Evolutionary conservation across 2,329 filamentous ascomycete genomes (phyloP).

Genomic region (Fusarium bulbicola): DNA sequence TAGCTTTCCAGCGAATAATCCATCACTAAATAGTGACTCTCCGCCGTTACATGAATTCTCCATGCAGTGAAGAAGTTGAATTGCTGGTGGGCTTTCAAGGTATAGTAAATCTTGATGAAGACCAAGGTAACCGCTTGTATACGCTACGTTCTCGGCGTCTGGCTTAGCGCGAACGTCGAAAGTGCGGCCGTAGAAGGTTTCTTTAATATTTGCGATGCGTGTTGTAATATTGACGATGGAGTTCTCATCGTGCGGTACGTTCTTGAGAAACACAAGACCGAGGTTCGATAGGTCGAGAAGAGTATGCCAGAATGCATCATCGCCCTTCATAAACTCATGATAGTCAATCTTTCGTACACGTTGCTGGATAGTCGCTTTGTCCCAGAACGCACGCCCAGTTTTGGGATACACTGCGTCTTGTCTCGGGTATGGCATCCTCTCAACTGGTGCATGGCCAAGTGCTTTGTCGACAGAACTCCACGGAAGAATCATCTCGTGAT

Average conservation of each 20-base stretch:
- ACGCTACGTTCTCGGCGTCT: slow-evolving; percentile 88
- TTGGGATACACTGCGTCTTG: slow-evolving; percentile 43
- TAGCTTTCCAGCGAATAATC: slow-evolving; percentile 65
- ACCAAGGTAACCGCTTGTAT: slow-evolving; percentile 82
- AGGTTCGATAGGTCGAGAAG: slow-evolving; percentile 70
- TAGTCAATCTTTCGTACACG: slow-evolving; percentile 72
- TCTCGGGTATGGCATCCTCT: slow-evolving; percentile 36
- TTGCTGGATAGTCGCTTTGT: slow-evolving; percentile 46
- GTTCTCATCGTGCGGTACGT: slow-evolving; percentile 73
- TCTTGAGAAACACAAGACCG: slow-evolving; percentile 80
- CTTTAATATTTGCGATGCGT: slow-evolving; percentile 80
- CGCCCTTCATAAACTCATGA: slow-evolving; percentile 73
- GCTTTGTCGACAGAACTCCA: slow-evolving; percentile 51
- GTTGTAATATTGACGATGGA: slow-evolving; percentile 74
- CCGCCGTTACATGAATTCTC: slow-evolving; percentile 82
- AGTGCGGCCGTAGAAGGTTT: slow-evolving; percentile 90
- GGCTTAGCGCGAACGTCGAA: slow-evolving; percentile 88
- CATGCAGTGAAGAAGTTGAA: slow-evolving; percentile 91
- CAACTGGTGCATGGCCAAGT: slow-evolving; percentile 37
- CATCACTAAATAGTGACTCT: slow-evolving; percentile 86
- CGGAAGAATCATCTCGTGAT: slow-evolving; percentile 47
- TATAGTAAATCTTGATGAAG: slow-evolving; percentile 96
- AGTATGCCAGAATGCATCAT: slow-evolving; percentile 64
- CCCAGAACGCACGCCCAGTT: slow-evolving; percentile 54
- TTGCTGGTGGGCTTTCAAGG: slow-evolving; percentile 78